Conservation (phyloP, 495 filamentous ascomycete species). For the Penicillium soppii region DNA sequence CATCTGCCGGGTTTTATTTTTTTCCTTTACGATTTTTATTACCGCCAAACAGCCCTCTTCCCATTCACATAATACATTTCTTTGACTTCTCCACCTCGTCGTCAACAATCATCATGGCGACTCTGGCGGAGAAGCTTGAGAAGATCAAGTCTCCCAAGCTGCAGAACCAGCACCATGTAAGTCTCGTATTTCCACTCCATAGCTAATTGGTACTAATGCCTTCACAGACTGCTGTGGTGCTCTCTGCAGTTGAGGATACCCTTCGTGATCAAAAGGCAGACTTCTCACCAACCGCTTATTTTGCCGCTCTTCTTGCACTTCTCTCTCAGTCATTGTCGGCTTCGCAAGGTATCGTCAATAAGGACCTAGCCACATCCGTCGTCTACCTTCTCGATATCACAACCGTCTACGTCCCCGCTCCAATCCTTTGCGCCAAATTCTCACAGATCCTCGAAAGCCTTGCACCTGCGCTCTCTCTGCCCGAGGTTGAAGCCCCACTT, state of each 20-base stretch:
- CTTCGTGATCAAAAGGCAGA: slow-evolving; percentile 81
- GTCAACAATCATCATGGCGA: slow-evolving; percentile 53
- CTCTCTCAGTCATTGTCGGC: slow-evolving; percentile 71
- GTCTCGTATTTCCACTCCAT: slow-evolving; percentile 19
- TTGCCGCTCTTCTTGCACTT: slow-evolving; percentile 90
- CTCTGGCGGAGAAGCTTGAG: slow-evolving; percentile 85
- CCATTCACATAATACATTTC: slow-evolving; percentile 3
- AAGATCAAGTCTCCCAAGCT: slow-evolving; percentile 96
- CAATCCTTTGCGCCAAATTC: slow-evolving; percentile 90
- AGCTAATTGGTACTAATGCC: slow-evolving; percentile 9
- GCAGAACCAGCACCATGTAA: slow-evolving; percentile 89
- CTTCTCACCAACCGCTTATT: slow-evolving; percentile 84
- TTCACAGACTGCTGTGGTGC: slow-evolving; percentile 75
- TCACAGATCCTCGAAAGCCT: slow-evolving; percentile 85
- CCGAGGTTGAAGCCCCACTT: slow-evolving; percentile 84
- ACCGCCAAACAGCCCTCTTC: slow-evolving; percentile 10
- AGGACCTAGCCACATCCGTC: slow-evolving; percentile 80
- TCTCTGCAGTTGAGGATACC: slow-evolving; percentile 89
- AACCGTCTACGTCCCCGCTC: slow-evolving; percentile 74
- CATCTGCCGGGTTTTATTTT: slow-evolving; percentile 9
- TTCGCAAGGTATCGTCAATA: slow-evolving; percentile 65
- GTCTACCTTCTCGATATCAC: slow-evolving; percentile 95
- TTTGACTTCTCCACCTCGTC: slow-evolving; percentile 24
- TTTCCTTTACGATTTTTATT: slow-evolving; percentile 10
- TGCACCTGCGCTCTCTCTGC: slow-evolving; percentile 74